Base-by-base conservation (phyloP, 23 red algal species). In the Pyropia yezoensis region DNA sequence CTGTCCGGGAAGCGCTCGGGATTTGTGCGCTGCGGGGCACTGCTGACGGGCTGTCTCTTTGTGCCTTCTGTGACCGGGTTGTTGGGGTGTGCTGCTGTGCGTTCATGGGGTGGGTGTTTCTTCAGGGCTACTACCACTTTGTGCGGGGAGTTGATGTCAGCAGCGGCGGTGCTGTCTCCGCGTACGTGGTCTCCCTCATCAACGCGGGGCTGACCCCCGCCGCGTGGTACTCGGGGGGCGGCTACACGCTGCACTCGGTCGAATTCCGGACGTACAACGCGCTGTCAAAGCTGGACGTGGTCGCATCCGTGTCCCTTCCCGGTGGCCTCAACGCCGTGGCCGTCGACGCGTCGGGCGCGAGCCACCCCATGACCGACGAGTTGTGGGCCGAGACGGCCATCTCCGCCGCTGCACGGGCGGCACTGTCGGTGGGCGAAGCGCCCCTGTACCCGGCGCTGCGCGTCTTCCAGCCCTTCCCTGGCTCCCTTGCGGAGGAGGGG, bases 81-180 rank as follows among this genome's bases (percentile, higher is more conserved):
- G 6, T 47, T 47, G 39, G 3, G 39, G 11, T 47, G 6, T 47
- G 39, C 39, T 47, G 39, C 11, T 3, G 39, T 47, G 39, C 39
- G 39, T 47, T 3, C 11, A 8, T 47, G 39, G 9, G 3, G 39
- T 13, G 9, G 4, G 39, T 47, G 3, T 0, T 47, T 47, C 11
- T 47, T 55, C 73, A 83, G 60, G 87, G 87, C 15, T 91, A 91
- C 51, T 91, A 83, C 19, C 90, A 96, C 82, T 96, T 96, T 78
- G 82, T 96, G 2, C 77, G 90, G 14, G 90, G 90, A 18, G 63
- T 80, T 16, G 78, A 88, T 11, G 70, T 76, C 26, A 67, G 71
- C 2, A 23, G 50, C 47, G 23, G 59, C 47, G 89, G 72, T 0
- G 68, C 33, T 21, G 61, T 94, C 29, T 94, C 89, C 17, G 75